Evolutionary conservation across 345 rosid species (phyloP).

Genomic region (Eucalyptus camaldulensis): DNA sequence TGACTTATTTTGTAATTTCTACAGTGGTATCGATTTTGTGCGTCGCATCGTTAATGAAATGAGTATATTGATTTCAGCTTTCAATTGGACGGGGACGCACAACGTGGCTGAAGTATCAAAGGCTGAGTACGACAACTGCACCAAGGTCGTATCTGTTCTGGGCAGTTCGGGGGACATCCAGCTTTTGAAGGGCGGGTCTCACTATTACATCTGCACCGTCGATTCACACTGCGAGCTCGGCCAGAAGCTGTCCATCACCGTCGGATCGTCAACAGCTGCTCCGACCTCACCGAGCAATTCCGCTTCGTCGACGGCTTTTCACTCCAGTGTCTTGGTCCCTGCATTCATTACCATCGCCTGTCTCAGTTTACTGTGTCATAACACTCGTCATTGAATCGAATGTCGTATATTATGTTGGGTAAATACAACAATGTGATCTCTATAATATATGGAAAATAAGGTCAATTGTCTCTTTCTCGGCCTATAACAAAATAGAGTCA

Average conservation of each 20-base stretch:
- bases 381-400: not conserved
- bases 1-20: not conserved
- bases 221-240: constrained; percentile 1
- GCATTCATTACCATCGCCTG: not conserved
- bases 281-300: not conserved
- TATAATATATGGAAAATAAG: not conserved
- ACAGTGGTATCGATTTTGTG: not conserved
- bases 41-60: not conserved
- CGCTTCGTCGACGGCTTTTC: not conserved
- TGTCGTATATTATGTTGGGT: not conserved
- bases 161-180: not conserved
- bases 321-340: not conserved
- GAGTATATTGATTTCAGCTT: not conserved
- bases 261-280: not conserved
- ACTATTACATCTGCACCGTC: constrained; percentile 4
- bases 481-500: not conserved
- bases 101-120: not conserved
- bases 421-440: not conserved
- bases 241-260: constrained; percentile 4
- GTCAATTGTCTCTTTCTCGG: not conserved
- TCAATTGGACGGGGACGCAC: constrained; percentile 13
- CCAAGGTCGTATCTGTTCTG: not conserved
- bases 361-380: not conserved
- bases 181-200: not conserved
- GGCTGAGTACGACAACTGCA: constrained; percentile 2